Evolutionary conservation across 2,329 filamentous ascomycete species (phyloP).

Genomic region (Colletotrichum sp.): DNA sequence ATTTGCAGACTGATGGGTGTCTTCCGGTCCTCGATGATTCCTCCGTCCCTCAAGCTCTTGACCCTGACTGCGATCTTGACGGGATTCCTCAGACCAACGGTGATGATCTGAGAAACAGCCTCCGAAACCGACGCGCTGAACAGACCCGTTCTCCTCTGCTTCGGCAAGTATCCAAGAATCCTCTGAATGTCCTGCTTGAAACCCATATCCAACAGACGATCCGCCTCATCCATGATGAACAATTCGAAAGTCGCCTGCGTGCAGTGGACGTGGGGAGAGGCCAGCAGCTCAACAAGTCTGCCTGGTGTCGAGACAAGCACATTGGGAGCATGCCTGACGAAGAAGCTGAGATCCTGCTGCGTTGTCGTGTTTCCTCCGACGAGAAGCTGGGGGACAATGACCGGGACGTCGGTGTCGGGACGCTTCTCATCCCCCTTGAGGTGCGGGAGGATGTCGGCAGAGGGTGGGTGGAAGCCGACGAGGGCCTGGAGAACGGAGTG

Average conservation of each 20-base stretch:
- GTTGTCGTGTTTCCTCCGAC: conserved; percentile 81
- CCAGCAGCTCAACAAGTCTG: conserved; percentile 83
- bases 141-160: conserved; percentile 89
- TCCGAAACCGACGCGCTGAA: conserved; percentile 98
- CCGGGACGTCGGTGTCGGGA: conserved; percentile 46
- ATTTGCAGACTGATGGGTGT: conserved; percentile 94
- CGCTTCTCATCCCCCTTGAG: conserved; percentile 61
- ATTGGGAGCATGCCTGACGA: conserved; percentile 85
- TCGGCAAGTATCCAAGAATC: conserved; percentile 83
- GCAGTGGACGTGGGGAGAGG: conserved; percentile 85
- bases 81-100: conserved; percentile 90
- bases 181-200: conserved; percentile 91
- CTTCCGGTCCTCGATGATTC: conserved; percentile 75
- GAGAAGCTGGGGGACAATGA: conserved; percentile 84
- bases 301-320: conserved; percentile 91
- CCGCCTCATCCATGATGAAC: conserved; percentile 92
- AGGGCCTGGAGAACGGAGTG: conserved; percentile 79
- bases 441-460: conserved; percentile 66
- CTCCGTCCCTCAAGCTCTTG: conserved; percentile 69
- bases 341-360: conserved; percentile 84
- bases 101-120: conserved; percentile 89
- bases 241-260: conserved; percentile 89
- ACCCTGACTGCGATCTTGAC: conserved; percentile 96
- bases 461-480: conserved; percentile 81
- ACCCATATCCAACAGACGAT: conserved; percentile 88